These are phyloP conservation scores for Aspergillus niger DNA, from an alignment of 2,329 filamentous ascomycete species.

Conservation along the genomic window DNA sequence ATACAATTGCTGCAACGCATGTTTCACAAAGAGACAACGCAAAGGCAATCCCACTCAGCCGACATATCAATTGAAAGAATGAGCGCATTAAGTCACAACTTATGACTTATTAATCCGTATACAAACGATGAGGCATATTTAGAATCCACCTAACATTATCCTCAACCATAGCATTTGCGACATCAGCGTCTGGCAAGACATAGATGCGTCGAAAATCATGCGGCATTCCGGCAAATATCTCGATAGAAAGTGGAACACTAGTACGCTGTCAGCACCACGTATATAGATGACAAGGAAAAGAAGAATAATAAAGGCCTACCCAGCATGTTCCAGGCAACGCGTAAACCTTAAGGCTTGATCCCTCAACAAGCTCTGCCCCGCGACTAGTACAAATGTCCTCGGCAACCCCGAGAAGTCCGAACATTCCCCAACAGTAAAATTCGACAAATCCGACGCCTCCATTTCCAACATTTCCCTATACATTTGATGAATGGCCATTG, in stretches of 20 bases:
- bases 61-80: neutral
- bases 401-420: conserved; percentile 50
- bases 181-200: conserved; percentile 25
- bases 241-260: conserved; percentile 52
- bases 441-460: conserved; percentile 13
- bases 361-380: conserved; percentile 52
- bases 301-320: conserved; percentile 33
- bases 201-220: conserved; percentile 51
- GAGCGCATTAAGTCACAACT: no score
- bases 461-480: conserved; percentile 34
- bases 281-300: neutral
- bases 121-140: no score
- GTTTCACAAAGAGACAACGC: neutral
- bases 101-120: no score
- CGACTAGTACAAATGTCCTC: conserved; percentile 49
- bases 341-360: conserved; percentile 54
- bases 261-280: neutral
- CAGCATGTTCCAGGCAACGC: conserved; percentile 47
- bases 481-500: conserved; percentile 39
- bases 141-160: conserved; percentile 32
- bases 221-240: conserved; percentile 56
- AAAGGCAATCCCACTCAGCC: neutral
- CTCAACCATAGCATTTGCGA: conserved; percentile 32
- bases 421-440: conserved; percentile 37
- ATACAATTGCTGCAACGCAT: neutral